Base-by-base conservation (phyloP, 352 stramenopile genomes). In the Phytophthora meadii region DNA sequence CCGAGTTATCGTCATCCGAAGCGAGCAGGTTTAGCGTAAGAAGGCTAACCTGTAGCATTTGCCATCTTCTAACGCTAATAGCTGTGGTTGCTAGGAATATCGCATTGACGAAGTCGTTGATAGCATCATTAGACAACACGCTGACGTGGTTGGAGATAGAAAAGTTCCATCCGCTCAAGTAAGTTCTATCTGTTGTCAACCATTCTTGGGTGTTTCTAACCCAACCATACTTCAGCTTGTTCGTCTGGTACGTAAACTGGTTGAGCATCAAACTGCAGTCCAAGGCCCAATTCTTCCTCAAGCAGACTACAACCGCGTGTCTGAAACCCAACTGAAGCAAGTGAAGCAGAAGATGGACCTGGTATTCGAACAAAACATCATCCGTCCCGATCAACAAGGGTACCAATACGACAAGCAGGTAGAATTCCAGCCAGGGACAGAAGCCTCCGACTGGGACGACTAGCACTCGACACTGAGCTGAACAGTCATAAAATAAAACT, bases 251-350 rank as follows among this genome's bases (percentile, higher is more conserved):
- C 28, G 49, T 27, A 84, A 75, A 42, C 61, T 91, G 2, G 56
- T 65, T 10, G 68, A 74, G 28, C 62, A 76, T 17, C 56, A 48
- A 12, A 48, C 5, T 11, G 5, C 25, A 34, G 2, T 41, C 32
- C 28, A 34, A 52, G 49, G 47, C 1, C 30, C 61, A 28, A 40
- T 48, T 8, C 54, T 93, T 17, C 84, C 84, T 1, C 74, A 88
- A 11, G 84, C 84, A 1, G 84, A 93, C 65, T 93, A 93, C 74
- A 93, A 93, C 39, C 76, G 75, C 41, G 84, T 93, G 36, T 92
- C 84, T 6, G 84, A 90, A 52, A 72, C 71, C n/a, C 84, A 92
- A 44, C 66, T 93, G 7, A 77, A 76, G 61, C 77, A 87, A 34
- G 82, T 86, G 6, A 92, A 92, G 42, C 65, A 81, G 40, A 84